Base-by-base conservation (phyloP, 1,139 yeast species). In the Trichomonascaceae sp. region DNA sequence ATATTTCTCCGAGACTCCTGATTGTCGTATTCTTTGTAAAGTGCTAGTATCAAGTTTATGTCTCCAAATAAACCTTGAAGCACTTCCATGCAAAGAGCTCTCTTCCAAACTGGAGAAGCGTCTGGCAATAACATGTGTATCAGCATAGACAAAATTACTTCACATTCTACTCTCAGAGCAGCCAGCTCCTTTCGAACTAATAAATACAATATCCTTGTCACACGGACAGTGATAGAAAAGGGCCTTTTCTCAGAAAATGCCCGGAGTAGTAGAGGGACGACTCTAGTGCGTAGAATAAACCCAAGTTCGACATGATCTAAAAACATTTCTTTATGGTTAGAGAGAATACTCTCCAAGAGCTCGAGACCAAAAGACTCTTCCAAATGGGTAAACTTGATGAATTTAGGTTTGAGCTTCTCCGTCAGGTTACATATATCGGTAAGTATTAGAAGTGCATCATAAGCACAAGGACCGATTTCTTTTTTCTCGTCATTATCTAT, bases 301-400 rank as follows among this genome's bases (percentile, higher is more conserved):
- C 83, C 81, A 52, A 91, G 75, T 60, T 88, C 96, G 2, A 68
- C 71, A 60, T 85, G 88, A 0, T 67, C 57, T n/a, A 74, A 68
- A 63, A 93, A 87, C 4, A 84, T 66, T 0, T 63, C 59, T 20
- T 75, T 73, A 62, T 88, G 89, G 62, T 83, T 82, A 1, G 79
- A 70, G 32, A 83, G 68, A 5, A 85, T 74, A 53, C 84, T 85
- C 67, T 91, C 97, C 41, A 90, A 68, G 20, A 91, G 77, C 63
- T 91, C 99, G 50, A 93, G 77, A 0, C 89, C 87, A 54, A 89
- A 84, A 5, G 83, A 79, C 54, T 81, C 82, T 2, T 87, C 81
- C 6, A 91, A 72, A 43, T 77, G 76, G 39, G 77, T 75, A 51
- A 83, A 72, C 61, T 76, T 75, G 53, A 83, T 64, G 57, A 80